phyloP scores from a whole-genome alignment of 75 land plant species.

The Isoetes taiwanensis region DNA sequence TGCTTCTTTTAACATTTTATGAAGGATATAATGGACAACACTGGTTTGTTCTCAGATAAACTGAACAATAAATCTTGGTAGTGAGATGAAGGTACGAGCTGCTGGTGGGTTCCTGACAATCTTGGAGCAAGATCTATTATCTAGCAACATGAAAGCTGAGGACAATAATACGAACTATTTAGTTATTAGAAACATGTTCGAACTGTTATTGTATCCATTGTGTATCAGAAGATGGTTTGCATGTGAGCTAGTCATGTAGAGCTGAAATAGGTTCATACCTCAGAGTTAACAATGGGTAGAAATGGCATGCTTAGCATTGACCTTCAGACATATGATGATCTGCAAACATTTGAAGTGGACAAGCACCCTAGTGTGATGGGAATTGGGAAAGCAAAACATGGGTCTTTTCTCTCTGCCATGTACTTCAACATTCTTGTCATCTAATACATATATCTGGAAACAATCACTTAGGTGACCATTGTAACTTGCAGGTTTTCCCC shows the following conservation, averaged over 20 bases:
- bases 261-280: no score
- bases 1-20: no score
- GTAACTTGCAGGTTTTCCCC: no score
- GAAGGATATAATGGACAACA: no score
- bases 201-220: slow-evolving; percentile 79
- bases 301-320: slow-evolving; percentile 82
- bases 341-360: slow-evolving; percentile 88
- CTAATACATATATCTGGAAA: no score
- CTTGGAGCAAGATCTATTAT: slow-evolving; percentile 80
- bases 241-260: no score
- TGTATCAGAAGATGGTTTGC: no score
- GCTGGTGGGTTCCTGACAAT: slow-evolving; percentile 91
- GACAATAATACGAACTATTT: slow-evolving; percentile 45
- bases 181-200: slow-evolving; percentile 46
- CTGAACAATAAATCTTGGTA: slow-evolving; percentile 79
- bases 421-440: no score
- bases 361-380: slow-evolving; percentile 99
- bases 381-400: slow-evolving; percentile 94
- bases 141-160: slow-evolving; percentile 25
- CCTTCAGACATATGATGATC: slow-evolving; percentile 56
- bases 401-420: no score
- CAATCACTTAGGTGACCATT: no score
- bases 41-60: slow-evolving; percentile 56
- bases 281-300: slow-evolving; percentile 23
- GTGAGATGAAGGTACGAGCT: slow-evolving; percentile 95